These are phyloP conservation scores for Debaryomyces nepalensis DNA, from an alignment of 1,139 yeast species.

Conservation along the genomic window DNA sequence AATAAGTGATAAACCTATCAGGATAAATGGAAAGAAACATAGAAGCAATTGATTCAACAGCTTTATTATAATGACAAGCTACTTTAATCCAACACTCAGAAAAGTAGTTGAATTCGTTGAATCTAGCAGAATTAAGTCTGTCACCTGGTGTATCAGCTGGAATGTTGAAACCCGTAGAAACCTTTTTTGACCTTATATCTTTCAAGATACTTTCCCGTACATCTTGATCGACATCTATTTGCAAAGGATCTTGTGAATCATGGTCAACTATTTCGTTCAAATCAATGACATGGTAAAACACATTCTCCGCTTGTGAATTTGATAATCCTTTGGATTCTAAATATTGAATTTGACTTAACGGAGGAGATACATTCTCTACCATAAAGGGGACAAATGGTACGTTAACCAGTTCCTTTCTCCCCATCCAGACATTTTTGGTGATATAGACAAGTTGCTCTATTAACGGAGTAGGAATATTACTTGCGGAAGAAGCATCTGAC, in stretches of 20 bases:
- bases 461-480: conserved; percentile 32
- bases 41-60: conserved; percentile 54
- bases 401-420: conserved; percentile 30
- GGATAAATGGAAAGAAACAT: conserved; percentile 32
- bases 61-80: conserved; percentile 54
- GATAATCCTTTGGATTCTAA: conserved; percentile 51
- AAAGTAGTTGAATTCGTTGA: conserved; percentile 35
- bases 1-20: conserved; percentile 15
- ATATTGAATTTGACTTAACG: conserved; percentile 54
- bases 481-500: conserved; percentile 16
- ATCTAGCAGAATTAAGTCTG: conserved; percentile 30
- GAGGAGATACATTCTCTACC: conserved; percentile 54
- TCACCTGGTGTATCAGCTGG: conserved; percentile 18
- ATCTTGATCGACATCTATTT: conserved; percentile 28
- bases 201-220: conserved; percentile 25
- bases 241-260: conserved; percentile 31
- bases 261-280: conserved; percentile 24
- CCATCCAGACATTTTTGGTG: conserved; percentile 35
- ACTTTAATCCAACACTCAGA: conserved; percentile 54
- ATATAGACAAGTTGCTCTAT: conserved; percentile 44
- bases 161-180: conserved; percentile 22
- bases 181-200: conserved; percentile 18
- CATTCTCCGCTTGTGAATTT: conserved; percentile 42
- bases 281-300: conserved; percentile 35
- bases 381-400: conserved; percentile 48